These are phyloP conservation scores for Euryodendron excelsum DNA, from an alignment of 148 eudicot genomes.

Conservation along the genomic window DNA sequence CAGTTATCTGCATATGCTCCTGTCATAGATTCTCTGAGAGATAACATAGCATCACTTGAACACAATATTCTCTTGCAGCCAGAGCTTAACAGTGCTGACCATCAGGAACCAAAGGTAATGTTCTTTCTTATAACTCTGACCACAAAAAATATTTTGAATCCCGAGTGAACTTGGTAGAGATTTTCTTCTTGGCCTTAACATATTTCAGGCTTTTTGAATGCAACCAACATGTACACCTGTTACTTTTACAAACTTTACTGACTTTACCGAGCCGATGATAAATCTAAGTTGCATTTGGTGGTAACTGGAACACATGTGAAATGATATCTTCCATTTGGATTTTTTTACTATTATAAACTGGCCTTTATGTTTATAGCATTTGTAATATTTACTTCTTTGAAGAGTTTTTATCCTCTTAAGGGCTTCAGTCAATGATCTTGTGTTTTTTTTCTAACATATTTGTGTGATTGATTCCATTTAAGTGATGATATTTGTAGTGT, in stretches of 20 bases:
- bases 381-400: not conserved
- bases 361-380: not conserved
- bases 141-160: not conserved
- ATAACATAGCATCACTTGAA: constrained; percentile 64
- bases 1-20: constrained; percentile 64
- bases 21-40: constrained; percentile 55
- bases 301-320: not conserved
- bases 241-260: not conserved
- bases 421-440: constrained; percentile 1
- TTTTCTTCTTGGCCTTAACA: constrained; percentile 2
- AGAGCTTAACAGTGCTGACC: constrained; percentile 29
- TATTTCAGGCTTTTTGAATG: not conserved
- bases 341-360: not conserved
- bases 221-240: not conserved
- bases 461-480: not conserved
- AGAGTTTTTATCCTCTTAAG: not conserved
- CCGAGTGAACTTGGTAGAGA: not conserved
- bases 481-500: not conserved
- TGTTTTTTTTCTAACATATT: not conserved
- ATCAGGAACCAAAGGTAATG: constrained; percentile 45
- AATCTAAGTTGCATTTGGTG: not conserved
- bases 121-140: not conserved
- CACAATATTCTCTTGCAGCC: constrained; percentile 38
- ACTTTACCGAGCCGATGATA: not conserved
- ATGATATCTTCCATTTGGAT: not conserved